Conservation (phyloP, 306 rosid genomes). For the Gillenia trifoliata region DNA sequence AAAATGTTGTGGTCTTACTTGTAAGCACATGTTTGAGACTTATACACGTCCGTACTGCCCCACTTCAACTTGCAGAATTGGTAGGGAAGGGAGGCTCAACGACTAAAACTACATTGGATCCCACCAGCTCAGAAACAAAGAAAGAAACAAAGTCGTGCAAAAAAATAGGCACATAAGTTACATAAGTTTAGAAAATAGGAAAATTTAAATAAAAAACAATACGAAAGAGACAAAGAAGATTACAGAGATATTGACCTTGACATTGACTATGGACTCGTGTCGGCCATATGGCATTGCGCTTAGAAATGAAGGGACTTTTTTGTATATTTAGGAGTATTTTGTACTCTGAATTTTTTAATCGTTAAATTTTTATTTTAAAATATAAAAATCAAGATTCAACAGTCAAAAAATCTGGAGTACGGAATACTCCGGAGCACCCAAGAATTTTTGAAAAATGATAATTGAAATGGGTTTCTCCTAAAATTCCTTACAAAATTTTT, state of each 20-base stretch:
- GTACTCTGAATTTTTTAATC: no score
- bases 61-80: constrained; percentile 1
- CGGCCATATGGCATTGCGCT: background rate
- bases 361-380: no score
- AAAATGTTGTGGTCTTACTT: constrained; percentile 15
- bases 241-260: background rate
- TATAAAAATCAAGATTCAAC: no score
- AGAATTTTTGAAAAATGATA: no score
- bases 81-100: background rate
- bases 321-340: no score
- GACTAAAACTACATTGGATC: background rate
- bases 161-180: background rate
- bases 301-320: no score
- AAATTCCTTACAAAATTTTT: no score
- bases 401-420: no score
- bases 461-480: no score
- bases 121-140: no score
- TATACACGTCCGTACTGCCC: background rate
- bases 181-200: background rate
- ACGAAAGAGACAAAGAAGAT: background rate
- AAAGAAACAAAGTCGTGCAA: background rate
- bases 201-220: no score
- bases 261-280: background rate
- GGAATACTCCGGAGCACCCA: no score
- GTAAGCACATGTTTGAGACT: constrained; percentile 23